Percentiles rank a stretch among this genome's conserved stretches.
phyloP scores from a whole-genome alignment of 139 green algal species.

The Nannochloris sp. region DNA sequence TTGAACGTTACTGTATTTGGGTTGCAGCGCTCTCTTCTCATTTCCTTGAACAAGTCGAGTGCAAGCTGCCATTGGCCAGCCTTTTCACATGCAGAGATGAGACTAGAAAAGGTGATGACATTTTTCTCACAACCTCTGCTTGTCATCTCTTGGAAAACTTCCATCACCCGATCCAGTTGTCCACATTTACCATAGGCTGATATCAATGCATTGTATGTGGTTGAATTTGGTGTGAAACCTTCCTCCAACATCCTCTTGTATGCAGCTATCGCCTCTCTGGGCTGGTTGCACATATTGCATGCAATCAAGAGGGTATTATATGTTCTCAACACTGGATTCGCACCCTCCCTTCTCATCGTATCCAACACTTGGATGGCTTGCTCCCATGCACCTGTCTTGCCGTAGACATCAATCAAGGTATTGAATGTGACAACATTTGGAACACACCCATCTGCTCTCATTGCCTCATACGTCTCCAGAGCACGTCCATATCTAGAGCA shows the following conservation, averaged over 20 bases:
- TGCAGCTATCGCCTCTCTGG: conserved; percentile 51
- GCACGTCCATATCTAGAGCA: conserved; percentile 46
- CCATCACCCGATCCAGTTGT: conserved; percentile 47
- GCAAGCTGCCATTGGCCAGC: conserved; percentile 31
- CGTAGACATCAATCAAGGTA: conserved; percentile 68
- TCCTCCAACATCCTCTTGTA: conserved; percentile 48
- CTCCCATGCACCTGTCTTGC: conserved; percentile 71
- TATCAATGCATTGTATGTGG: conserved; percentile 77
- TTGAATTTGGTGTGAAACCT: conserved; percentile 65
- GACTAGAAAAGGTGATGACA: conserved; percentile 79
- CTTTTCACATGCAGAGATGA: conserved; percentile 76
- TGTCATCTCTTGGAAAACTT: conserved; percentile 71
- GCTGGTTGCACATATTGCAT: conserved; percentile 84
- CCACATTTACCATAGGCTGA: conserved; percentile 57
- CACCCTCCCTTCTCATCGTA: conserved; percentile 42
- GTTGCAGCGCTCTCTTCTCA: conserved; percentile 26
- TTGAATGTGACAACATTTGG: conserved; percentile 55
- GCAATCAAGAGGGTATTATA: conserved; percentile 84
- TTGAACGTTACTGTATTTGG: conserved; percentile 38
- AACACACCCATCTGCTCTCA: conserved; percentile 38
- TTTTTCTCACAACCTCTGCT: conserved; percentile 46
- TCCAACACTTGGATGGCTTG: conserved; percentile 35
- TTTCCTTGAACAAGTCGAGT: conserved; percentile 38
- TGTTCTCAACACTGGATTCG: conserved; percentile 69
- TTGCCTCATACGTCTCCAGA: conserved; percentile 59